Evolutionary conservation across 2,329 filamentous ascomycete genomes (phyloP), one percentile per base, ranked within the genome.

Genomic region (Kalaharituber pfeilii): DNA sequence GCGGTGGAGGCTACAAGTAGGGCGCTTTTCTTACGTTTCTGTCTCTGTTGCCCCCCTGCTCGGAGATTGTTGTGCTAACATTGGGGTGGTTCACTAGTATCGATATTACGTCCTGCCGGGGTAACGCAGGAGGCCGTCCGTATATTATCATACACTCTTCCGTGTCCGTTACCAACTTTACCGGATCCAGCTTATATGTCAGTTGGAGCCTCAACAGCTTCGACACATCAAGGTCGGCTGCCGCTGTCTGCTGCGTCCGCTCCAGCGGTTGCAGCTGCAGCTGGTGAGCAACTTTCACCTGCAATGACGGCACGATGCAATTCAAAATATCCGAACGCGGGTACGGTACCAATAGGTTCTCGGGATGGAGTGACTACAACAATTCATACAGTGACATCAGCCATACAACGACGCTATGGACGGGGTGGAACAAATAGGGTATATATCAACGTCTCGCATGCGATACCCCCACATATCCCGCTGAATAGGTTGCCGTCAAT

Each of bases 391-490:
- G 56, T 64, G 27, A 63, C 62, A 18, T 57, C 56, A 50, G 57
- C 57, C 9, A 61, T 64, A 18, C 62, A 63, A 51, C 56, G 58
- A 28, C 59, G 60, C 1, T 60, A 57, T 27, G 56, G 56, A 15
- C 57, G 49, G 22, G 57, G 62, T n/a, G 62, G 56, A 45, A 53
- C 59, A 5, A 63, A 56, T 24, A 54, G 58, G 7, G 55, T 63
- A 15, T 64, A 63, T 27, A 62, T 64, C 36, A 62, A 64, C 24
- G 61, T 64, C 29, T 62, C 58, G 3, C 61, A 64, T 51, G 62
- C 61, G n/a, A 64, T 64, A 45, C 62, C 61, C 18, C 61, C 62
- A 20, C 56, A 60, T 30, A 60, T 62, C 24, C 57, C 61, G 2
- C 52, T 62, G 9, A 60, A 59, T 44, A 58, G 61, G 28, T 54